Conservation (phyloP, 1,284 basidiomycete genomes). For the Anthracocystis walkeri region DNA sequence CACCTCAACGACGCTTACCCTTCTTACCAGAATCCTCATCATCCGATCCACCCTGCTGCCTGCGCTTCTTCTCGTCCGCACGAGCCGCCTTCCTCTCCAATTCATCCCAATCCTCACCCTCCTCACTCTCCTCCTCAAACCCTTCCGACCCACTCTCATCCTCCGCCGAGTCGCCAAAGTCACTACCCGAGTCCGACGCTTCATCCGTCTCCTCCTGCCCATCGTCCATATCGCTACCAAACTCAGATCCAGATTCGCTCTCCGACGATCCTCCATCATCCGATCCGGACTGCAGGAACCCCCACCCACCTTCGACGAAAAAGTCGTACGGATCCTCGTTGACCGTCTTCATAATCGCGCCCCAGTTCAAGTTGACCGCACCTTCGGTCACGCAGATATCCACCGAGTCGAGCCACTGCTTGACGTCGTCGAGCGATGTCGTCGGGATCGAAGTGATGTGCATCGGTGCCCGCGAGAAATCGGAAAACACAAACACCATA, state of each 20-base stretch:
- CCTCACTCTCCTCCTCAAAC: conserved; percentile 75
- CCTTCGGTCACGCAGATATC: conserved; percentile 97
- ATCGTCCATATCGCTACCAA: conserved; percentile 68
- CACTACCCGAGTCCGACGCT: conserved; percentile 62
- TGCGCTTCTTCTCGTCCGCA: conserved; percentile 63
- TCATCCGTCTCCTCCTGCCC: conserved; percentile 65
- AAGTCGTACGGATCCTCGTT: conserved; percentile 83
- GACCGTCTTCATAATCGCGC: conserved; percentile 78
- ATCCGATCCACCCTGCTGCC: conserved; percentile 54
- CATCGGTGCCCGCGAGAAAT: conserved; percentile 89
- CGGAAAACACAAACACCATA: conserved; percentile 94
- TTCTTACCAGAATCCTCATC: conserved; percentile 48
- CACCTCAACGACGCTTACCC: conserved; percentile 44
- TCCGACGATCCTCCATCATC: conserved; percentile 40
- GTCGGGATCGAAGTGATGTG: conserved; percentile 71
- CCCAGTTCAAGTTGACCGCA: conserved; percentile 97
- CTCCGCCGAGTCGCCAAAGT: conserved; percentile 67
- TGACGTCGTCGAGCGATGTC: conserved; percentile 63
- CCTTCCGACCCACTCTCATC: conserved; percentile 74
- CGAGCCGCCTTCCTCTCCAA: conserved; percentile 79
- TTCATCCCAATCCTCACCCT: conserved; percentile 91
- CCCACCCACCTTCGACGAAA: conserved; percentile 96
- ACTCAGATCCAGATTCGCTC: conserved; percentile 65
- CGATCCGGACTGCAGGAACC: conserved; percentile 76
- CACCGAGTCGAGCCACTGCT: conserved; percentile 86